These are phyloP conservation scores for Cordyceps cateniannulata DNA, from an alignment of 2,329 filamentous ascomycete genomes.

Conservation along the genomic window DNA sequence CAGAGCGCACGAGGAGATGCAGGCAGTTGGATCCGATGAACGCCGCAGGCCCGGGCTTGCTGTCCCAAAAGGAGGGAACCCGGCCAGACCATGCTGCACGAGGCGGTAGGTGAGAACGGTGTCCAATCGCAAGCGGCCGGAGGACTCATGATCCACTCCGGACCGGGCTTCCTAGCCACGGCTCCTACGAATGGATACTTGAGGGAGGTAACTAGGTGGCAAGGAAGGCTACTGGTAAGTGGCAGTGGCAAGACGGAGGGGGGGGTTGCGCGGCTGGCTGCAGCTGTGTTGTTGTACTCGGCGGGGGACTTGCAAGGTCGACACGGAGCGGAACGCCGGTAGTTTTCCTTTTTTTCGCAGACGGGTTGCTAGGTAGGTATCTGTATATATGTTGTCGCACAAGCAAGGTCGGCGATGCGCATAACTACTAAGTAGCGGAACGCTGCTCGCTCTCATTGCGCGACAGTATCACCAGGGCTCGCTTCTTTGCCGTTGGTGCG, in stretches of 20 bases:
- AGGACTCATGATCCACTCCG: background rate
- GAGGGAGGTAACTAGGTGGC: too few relatives aligned
- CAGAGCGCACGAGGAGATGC: background rate
- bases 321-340: background rate
- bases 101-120: conserved; percentile 12
- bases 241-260: background rate
- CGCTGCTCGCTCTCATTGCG: too few relatives aligned
- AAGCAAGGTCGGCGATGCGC: background rate
- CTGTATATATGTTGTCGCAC: background rate
- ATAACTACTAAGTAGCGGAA: too few relatives aligned
- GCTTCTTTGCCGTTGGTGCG: background rate
- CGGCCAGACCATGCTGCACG: conserved; percentile 1
- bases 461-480: background rate
- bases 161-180: background rate
- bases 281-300: background rate
- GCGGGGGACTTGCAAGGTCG: background rate
- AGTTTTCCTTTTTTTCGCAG: background rate
- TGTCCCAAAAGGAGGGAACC: background rate
- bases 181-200: too few relatives aligned
- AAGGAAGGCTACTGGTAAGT: too few relatives aligned
- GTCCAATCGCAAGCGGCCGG: conserved; percentile 8
- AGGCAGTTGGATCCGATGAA: conserved; percentile 4
- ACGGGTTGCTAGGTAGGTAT: too few relatives aligned
- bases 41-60: background rate
- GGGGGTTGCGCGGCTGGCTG: background rate